These are phyloP conservation scores for Pinus taeda DNA, from an alignment of 75 land plant genomes.

Conservation along the genomic window DNA sequence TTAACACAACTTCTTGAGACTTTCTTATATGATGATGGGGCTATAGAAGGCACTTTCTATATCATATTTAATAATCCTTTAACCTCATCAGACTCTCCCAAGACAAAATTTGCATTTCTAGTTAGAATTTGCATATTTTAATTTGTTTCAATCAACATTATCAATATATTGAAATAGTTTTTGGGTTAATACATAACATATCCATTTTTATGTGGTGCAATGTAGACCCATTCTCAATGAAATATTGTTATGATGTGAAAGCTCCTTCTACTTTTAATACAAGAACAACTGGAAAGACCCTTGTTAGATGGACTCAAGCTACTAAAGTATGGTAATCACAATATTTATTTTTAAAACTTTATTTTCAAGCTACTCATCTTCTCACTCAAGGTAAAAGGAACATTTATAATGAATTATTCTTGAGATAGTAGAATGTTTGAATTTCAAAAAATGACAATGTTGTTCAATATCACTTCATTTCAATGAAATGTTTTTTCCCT, in stretches of 20 bases:
- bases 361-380: neutral
- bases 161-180: too few relatives aligned
- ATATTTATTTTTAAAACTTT: neutral
- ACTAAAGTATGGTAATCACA: conserved; percentile 53
- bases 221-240: conserved; percentile 87
- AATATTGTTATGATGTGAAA: conserved; percentile 98
- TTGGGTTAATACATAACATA: too few relatives aligned
- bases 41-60: too few relatives aligned
- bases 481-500: neutral
- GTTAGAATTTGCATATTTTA: too few relatives aligned
- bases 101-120: too few relatives aligned
- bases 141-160: too few relatives aligned
- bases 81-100: too few relatives aligned
- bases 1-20: too few relatives aligned
- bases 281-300: conserved; percentile 77
- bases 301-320: conserved; percentile 89
- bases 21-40: too few relatives aligned
- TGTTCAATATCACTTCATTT: neutral
- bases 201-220: conserved; percentile 17
- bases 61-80: too few relatives aligned
- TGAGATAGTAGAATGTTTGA: neutral
- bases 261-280: conserved; percentile 68
- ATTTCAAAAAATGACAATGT: neutral
- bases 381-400: neutral
- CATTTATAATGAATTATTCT: neutral